Evolutionary conservation across 768 basidiomycete genomes (phyloP).

Genomic region (Trametopsis cervina): DNA sequence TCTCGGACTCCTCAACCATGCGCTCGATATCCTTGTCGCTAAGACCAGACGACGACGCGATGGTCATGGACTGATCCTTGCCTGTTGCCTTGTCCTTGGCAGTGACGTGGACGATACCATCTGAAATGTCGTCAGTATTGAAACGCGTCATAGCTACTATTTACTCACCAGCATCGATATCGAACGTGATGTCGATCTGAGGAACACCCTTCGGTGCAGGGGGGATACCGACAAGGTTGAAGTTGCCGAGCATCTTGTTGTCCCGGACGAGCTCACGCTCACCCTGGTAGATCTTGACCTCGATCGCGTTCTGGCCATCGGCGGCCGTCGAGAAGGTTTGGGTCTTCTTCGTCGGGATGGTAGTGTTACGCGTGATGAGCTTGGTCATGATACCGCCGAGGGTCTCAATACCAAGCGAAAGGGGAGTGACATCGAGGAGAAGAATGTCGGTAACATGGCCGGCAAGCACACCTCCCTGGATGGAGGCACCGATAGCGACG

Average conservation of each 20-base stretch:
- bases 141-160: constrained; percentile 1
- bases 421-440: constrained; percentile 90
- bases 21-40: constrained; percentile 95
- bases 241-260: constrained; percentile 98
- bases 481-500: constrained; percentile 95
- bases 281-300: constrained; percentile 99
- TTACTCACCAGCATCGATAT: constrained; percentile 88
- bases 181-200: constrained; percentile 84
- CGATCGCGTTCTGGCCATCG: constrained; percentile 98
- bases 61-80: constrained; percentile 95
- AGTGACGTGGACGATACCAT: constrained; percentile 95
- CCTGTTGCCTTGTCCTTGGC: constrained; percentile 91
- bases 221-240: constrained; percentile 98
- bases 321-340: constrained; percentile 99
- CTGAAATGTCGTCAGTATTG: too few species aligned
- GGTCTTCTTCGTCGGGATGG: constrained; percentile 99
- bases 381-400: constrained; percentile 99
- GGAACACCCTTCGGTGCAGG: constrained; percentile 71
- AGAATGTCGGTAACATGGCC: constrained; percentile 96
- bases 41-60: constrained; percentile 94
- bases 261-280: constrained; percentile 98
- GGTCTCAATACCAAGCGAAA: constrained; percentile 95
- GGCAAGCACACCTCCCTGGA: constrained; percentile 96
- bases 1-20: constrained; percentile 93
- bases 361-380: constrained; percentile 96